Conservation (phyloP, 169 alveolate species). For the Cryptosporidium andersoni region DNA sequence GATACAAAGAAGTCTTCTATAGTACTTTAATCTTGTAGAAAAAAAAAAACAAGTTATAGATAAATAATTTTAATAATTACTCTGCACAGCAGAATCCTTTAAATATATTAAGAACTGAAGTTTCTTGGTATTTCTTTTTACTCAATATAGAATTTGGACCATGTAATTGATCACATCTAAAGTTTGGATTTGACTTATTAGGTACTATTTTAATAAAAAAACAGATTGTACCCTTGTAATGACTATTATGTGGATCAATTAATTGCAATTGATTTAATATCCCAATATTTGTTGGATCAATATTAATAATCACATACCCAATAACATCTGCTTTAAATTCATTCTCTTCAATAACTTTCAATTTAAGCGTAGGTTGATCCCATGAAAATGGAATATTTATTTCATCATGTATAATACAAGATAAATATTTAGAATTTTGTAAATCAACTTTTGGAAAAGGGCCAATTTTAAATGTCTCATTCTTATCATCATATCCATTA, state of each 20-base stretch:
- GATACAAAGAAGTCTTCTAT: no score
- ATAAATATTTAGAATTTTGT: not conserved
- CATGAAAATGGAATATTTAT: constrained; percentile 49
- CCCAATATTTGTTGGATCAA: constrained; percentile 36
- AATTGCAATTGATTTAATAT: constrained; percentile 42
- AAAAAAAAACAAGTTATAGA: not conserved
- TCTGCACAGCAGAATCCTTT: constrained; percentile 67
- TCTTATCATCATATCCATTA: constrained; percentile 52
- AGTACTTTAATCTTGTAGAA: not conserved
- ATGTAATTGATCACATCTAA: constrained; percentile 56
- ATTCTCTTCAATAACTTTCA: constrained; percentile 51
- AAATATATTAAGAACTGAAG: constrained; percentile 38
- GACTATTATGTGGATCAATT: constrained; percentile 54
- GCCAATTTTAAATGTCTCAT: constrained; percentile 64
- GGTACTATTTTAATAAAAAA: constrained; percentile 47
- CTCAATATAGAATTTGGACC: constrained; percentile 66
- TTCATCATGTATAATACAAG: constrained; percentile 44
- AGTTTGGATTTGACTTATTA: constrained; percentile 59
- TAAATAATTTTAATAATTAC: not conserved
- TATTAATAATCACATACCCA: constrained; percentile 24
- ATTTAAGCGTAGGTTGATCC: constrained; percentile 29
- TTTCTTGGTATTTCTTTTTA: constrained; percentile 20
- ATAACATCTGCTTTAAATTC: constrained; percentile 56
- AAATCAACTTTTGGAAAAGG: constrained; percentile 53
- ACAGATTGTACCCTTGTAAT: constrained; percentile 34